phyloP scores from a whole-genome alignment of 2,329 filamentous ascomycete genomes.

The Sphaerulina musiva region DNA sequence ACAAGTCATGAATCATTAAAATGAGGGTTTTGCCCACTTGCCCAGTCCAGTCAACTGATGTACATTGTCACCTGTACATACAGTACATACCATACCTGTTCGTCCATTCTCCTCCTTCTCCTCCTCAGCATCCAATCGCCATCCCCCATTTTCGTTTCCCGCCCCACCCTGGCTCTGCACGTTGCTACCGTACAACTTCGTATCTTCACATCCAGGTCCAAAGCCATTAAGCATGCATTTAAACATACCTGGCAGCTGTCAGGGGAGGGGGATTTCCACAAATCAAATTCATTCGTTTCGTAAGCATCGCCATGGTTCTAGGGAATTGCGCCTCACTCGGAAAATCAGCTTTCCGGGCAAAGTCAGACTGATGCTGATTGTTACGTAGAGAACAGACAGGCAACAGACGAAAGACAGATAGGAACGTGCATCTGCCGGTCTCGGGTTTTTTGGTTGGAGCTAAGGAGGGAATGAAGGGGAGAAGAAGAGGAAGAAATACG shows the following conservation, averaged over 20 bases:
- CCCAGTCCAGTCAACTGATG: too few species aligned
- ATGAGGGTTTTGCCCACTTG: too few species aligned
- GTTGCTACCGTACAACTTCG: not conserved
- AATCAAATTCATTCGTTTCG: not conserved
- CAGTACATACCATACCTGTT: too few species aligned
- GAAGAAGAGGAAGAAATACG: too few species aligned
- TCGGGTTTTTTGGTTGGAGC: too few species aligned
- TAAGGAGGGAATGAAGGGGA: too few species aligned
- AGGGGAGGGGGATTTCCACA: not conserved
- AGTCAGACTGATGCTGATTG: not conserved
- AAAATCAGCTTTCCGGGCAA: not conserved
- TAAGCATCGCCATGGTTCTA: not conserved
- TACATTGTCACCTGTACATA: too few species aligned
- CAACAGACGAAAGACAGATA: too few species aligned
- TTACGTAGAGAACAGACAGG: too few species aligned
- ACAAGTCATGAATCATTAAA: too few species aligned
- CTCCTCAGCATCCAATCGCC: not conserved
- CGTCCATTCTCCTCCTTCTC: too few species aligned
- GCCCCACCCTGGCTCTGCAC: not conserved
- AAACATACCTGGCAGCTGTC: slow-evolving; percentile 2
- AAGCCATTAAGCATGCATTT: slow-evolving; percentile 8
- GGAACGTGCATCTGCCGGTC: too few species aligned
- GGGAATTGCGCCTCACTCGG: not conserved
- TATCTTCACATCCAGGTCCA: not conserved
- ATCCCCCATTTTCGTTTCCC: not conserved